Evolutionary conservation across 228 moss, liverwort and hornwort genomes (phyloP).

Genomic region (Sphagnum magellanicum): DNA sequence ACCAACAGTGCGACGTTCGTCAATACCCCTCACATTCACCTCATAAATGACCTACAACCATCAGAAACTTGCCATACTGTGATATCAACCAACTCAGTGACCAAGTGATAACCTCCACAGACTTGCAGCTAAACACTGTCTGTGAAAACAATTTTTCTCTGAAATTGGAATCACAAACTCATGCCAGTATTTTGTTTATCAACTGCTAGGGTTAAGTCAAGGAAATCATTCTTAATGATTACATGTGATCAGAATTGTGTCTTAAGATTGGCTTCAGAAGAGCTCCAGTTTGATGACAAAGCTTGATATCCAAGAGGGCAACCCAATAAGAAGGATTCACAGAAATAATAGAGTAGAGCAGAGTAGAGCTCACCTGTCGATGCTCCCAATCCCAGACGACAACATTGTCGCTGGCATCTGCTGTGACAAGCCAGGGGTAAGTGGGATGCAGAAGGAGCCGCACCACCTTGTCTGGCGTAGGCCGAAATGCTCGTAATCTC

Average conservation of each 20-base stretch:
- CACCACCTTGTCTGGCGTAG: conserved; percentile 88
- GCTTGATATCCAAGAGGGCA: too few species aligned
- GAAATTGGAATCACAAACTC: too few species aligned
- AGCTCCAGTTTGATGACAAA: too few species aligned
- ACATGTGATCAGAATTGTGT: too few species aligned
- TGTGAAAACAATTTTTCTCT: too few species aligned
- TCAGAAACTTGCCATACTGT: background rate
- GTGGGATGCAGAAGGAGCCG: conserved; percentile 96
- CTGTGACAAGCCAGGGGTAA: conserved; percentile 91
- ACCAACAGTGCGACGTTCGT: conserved; percentile 91
- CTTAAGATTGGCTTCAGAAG: too few species aligned
- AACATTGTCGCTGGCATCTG: conserved; percentile 87
- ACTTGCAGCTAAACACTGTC: background rate
- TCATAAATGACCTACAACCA: conserved; percentile 82
- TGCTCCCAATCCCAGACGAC: conserved; percentile 99
- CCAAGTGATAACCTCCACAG: background rate
- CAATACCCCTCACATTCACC: conserved; percentile 92
- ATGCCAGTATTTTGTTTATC: too few species aligned
- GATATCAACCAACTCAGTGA: background rate
- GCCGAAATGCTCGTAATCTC: conserved; percentile 93
- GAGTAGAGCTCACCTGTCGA: conserved; percentile 58
- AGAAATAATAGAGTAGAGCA: too few species aligned
- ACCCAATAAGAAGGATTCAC: too few species aligned
- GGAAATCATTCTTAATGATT: too few species aligned
- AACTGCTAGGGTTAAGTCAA: too few species aligned